phyloP scores from a whole-genome alignment of 805 yeast species.

The Candida easanensis region DNA sequence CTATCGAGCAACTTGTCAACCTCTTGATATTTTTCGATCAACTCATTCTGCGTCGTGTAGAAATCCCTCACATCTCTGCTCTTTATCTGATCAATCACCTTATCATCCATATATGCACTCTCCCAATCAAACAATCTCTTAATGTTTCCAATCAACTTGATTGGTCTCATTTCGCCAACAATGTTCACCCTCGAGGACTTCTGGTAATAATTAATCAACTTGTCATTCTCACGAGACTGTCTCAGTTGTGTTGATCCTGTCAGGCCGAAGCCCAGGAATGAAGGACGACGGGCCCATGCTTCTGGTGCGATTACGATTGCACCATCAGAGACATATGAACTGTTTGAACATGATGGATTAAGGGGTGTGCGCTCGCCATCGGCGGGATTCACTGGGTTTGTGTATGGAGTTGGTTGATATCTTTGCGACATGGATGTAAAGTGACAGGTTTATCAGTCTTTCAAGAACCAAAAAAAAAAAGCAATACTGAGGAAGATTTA shows the following conservation, averaged over 20 bases:
- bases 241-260: constrained; percentile 18
- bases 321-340: not conserved
- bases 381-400: not conserved
- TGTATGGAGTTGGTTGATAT: not conserved
- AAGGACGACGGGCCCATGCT: not conserved
- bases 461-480: too few relatives aligned
- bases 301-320: not conserved
- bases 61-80: constrained; percentile 35
- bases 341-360: not conserved
- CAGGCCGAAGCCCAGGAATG: constrained; percentile 18
- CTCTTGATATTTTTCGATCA: constrained; percentile 53
- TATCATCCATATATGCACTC: constrained; percentile 22
- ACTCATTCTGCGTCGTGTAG: constrained; percentile 58
- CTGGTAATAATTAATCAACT: constrained; percentile 17
- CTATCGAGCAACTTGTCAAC: constrained; percentile 68
- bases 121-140: constrained; percentile 41
- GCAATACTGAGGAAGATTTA: too few relatives aligned
- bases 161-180: constrained; percentile 43
- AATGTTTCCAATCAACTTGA: constrained; percentile 43
- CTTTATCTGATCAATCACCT: constrained; percentile 25
- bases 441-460: too few relatives aligned
- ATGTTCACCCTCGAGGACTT: constrained; percentile 16
- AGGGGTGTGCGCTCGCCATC: not conserved
- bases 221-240: constrained; percentile 23
- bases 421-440: not conserved